Evolutionary conservation across 2,329 filamentous ascomycete species (phyloP), one percentile per base, ranked within the genome.

Genomic region (Achaetomium macrosporum): DNA sequence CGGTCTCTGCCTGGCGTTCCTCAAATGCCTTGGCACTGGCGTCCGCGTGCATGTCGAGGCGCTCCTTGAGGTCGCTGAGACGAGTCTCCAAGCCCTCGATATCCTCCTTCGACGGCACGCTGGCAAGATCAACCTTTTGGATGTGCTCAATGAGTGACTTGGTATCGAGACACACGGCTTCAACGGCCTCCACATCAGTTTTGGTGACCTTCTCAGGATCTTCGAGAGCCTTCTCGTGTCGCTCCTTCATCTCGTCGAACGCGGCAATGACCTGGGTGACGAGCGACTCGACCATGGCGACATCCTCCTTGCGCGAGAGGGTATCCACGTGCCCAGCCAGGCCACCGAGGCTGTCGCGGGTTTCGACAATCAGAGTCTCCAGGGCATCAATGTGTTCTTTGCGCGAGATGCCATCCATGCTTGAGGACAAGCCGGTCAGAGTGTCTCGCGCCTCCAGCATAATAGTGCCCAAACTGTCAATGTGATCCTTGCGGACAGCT

Each of bases 1-100:
- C 84, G 50, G 89, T 90, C 67, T 96, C 92, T 42, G 85, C 81
- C 64, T 92, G 90, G 25, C 90, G 86, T 54, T 92, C 86, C 49
- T 93, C 89, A 42, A 93, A 85, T 1, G 87, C 85, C 69, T 89
- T 89, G 2, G 83, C 83, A 15, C 85, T 90, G 20, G 87, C 75
- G 41, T 88, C 85, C 43, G 87, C 83, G 51, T 91, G 84, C 2
- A 76, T 71, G 33, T 85, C 79, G 16, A 84, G 58, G 77, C 83
- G 61, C 43, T 81, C 80, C 61, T 82, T 83, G 65, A 87, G 80
- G 30, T 87, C 83, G 48, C 78, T 80, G 55, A 91, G 74, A 54
- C 86, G 76, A n/a, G 81, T 77, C 47, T 84, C 79, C n/a, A 93
- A 72, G 39, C 77, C 78, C 61, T 83, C 82, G 62, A 95, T 66